A percentile compares a stretch with the other conserved stretches of the same genome.
These are phyloP conservation scores for Penicillium macrosclerotiorum DNA, from an alignment of 495 filamentous ascomycete genomes.

Conservation along the genomic window DNA sequence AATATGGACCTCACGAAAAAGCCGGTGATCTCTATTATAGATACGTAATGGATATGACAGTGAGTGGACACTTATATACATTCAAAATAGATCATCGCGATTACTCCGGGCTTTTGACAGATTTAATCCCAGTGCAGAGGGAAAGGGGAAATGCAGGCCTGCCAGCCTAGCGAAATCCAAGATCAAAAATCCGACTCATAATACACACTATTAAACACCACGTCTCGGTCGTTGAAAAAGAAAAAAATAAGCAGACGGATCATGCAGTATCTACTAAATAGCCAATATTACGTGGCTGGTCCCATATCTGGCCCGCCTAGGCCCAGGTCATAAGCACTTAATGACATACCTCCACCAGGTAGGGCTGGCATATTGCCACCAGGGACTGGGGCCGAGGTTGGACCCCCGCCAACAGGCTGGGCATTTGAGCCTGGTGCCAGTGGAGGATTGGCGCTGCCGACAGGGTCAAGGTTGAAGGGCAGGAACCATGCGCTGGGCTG, in stretches of 20 bases:
- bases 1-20: no score
- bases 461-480: slow-evolving; percentile 86
- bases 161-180: slow-evolving; percentile 11
- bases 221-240: slow-evolving; percentile 15
- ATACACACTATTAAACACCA: slow-evolving; percentile 14
- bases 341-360: slow-evolving; percentile 21
- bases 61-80: not conserved
- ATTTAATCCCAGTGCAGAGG: not conserved
- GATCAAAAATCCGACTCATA: slow-evolving; percentile 3
- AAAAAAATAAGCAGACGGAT: not conserved
- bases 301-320: slow-evolving; percentile 21
- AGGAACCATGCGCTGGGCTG: slow-evolving; percentile 85
- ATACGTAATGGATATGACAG: no score
- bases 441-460: slow-evolving; percentile 17
- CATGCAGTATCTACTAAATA: not conserved
- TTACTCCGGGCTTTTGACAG: slow-evolving; percentile 12
- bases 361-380: slow-evolving; percentile 23
- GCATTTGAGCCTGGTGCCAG: not conserved
- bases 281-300: slow-evolving; percentile 14
- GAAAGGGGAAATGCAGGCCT: slow-evolving; percentile 6
- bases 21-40: no score
- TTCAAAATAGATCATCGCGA: not conserved
- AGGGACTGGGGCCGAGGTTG: slow-evolving; percentile 6
- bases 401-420: slow-evolving; percentile 30
- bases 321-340: slow-evolving; percentile 32